Base-by-base conservation (phyloP, 1,139 yeast species). In the Hyphopichia wangnamkhiaoensis region DNA sequence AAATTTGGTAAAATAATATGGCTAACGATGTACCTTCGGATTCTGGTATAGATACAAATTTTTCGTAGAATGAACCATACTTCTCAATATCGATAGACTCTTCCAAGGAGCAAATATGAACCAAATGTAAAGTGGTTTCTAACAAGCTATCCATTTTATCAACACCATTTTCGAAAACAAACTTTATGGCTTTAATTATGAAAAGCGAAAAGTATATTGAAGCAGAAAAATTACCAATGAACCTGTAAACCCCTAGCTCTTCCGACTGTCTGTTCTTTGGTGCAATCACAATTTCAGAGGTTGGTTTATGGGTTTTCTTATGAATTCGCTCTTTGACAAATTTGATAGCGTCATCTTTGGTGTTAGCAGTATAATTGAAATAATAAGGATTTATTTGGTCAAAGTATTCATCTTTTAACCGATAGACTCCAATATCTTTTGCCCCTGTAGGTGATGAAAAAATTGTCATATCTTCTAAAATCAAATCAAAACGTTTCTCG, bases 351-450 rank as follows among this genome's bases (percentile, higher is more conserved):
- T 78, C 96, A 42, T 90, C 96, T 43, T 91, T 77, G 39, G 81
- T 82, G 48, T 90, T 89, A 0, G 94, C 68, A 0, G 87, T 69
- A 50, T 85, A 85, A 52, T 89, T 90, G 46, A 87, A 74, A 58
- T 84, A 91, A 54, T 82, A 91, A 0, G 97, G 95, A 54, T 91
- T 91, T 21, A 91, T 71, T 29, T 74, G 66, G 4, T 61, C 64
- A 39, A 70, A 67, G 45, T 68, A 76, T 43, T 79, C 77, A 2
- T 79, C 79, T 50, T 85, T 88, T 38, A 93, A 66, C 25, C 76
- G 65, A 54, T 86, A 91, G 7, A 74, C 61, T 1, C 97, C 96
- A 24, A 76, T 69, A 45, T 86, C 94, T 35, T 76, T 77, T 2
- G 78, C 52, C 0, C 84, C 80, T 10, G 66, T 64, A 0, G 97